A percentile compares a stretch with the other conserved stretches of the same genome.
Conservation (phyloP, 2,329 filamentous ascomycete species). For the Microascus cirrosus region DNA sequence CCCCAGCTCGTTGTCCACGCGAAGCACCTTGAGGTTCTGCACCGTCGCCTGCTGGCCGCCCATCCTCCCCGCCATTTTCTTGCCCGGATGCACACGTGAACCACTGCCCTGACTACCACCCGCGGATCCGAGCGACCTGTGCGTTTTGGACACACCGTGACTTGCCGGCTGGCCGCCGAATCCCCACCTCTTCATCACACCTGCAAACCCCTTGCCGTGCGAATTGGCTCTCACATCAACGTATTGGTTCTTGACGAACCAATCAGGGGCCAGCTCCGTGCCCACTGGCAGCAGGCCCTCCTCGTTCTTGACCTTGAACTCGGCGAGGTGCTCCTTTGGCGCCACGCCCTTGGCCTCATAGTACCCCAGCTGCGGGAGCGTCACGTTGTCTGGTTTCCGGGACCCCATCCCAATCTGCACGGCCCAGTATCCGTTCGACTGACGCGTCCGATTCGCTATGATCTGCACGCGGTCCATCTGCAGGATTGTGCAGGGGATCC, state of each 20-base stretch:
- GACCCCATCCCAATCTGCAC: slow-evolving; percentile 79
- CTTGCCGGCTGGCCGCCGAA: slow-evolving; percentile 81
- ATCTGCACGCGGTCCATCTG: slow-evolving; percentile 91
- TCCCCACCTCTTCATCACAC: slow-evolving; percentile 95
- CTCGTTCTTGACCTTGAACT: slow-evolving; percentile 74
- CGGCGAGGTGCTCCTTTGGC: slow-evolving; percentile 72
- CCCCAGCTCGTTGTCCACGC: slow-evolving; percentile 78
- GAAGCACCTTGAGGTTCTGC: slow-evolving; percentile 82
- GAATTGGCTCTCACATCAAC: slow-evolving; percentile 74
- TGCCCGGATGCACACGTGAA: slow-evolving; percentile 85
- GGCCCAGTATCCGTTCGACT: slow-evolving; percentile 81
- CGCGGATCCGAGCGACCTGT: slow-evolving; percentile 82
- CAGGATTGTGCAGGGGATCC: slow-evolving; percentile 81
- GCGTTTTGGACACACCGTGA: slow-evolving; percentile 91
- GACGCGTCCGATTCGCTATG: slow-evolving; percentile 70
- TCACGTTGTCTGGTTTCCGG: slow-evolving; percentile 63
- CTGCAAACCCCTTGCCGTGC: slow-evolving; percentile 86
- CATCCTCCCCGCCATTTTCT: slow-evolving; percentile 98
- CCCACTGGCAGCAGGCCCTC: slow-evolving; percentile 68
- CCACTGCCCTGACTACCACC: slow-evolving; percentile 87
- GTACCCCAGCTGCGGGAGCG: slow-evolving; percentile 77
- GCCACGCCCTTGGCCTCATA: slow-evolving; percentile 72
- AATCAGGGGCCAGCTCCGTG: slow-evolving; percentile 66
- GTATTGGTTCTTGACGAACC: slow-evolving; percentile 84
- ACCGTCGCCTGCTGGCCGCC: slow-evolving; percentile 79